These are phyloP conservation scores for Pichia sp. DNA, from an alignment of 1,139 yeast genomes.

Conservation along the genomic window DNA sequence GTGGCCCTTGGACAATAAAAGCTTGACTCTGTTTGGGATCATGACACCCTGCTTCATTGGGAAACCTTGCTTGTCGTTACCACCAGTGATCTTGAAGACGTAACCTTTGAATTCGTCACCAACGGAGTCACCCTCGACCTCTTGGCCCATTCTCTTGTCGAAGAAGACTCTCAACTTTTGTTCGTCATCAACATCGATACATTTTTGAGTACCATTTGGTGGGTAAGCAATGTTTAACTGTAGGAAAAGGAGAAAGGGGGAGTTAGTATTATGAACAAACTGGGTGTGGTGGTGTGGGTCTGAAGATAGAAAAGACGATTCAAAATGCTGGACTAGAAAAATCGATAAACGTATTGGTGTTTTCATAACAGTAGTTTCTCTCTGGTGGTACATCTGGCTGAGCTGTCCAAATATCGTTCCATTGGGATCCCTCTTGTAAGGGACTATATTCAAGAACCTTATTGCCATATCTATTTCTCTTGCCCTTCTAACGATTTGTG, in stretches of 20 bases:
- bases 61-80: conserved; percentile 99
- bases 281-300: neutral
- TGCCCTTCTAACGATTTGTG: no score
- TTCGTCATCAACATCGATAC: conserved; percentile 97
- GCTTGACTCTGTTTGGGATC: conserved; percentile 99
- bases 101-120: conserved; percentile 99
- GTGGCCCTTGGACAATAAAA: conserved; percentile 89
- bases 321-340: no score
- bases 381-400: no score
- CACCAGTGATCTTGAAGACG: conserved; percentile 98
- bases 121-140: conserved; percentile 96
- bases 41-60: conserved; percentile 99
- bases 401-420: no score
- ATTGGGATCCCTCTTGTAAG: no score
- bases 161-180: conserved; percentile 98
- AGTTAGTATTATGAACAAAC: conserved; percentile 19
- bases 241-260: conserved; percentile 14
- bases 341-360: no score
- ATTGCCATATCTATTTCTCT: no score
- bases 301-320: no score
- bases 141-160: conserved; percentile 99
- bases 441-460: no score
- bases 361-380: no score
- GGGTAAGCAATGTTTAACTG: conserved; percentile 99
- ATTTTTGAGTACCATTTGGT: conserved; percentile 99